Evolutionary conservation across 208 protist species (phyloP).

Genomic region (Histomonas meleagridis): DNA sequence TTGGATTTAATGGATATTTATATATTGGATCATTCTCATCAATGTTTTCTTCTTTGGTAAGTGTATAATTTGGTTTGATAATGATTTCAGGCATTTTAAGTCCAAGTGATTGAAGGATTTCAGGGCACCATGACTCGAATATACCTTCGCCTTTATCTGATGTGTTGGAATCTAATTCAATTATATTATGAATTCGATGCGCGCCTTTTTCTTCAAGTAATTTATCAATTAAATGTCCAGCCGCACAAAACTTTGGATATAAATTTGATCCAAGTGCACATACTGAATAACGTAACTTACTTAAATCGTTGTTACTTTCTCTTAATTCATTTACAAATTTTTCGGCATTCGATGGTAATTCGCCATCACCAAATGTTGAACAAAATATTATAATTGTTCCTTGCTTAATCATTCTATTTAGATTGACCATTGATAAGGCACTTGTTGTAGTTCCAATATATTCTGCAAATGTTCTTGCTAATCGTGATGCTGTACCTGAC

Average conservation of each 20-base stretch:
- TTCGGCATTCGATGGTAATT: background rate
- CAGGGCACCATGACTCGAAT: background rate
- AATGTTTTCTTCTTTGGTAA: background rate
- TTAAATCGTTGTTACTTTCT: background rate
- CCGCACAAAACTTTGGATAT: background rate
- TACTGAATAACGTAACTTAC: background rate
- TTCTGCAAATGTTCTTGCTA: background rate
- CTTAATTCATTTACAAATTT: background rate
- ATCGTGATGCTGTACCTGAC: background rate
- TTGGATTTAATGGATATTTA: background rate
- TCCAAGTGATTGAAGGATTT: background rate
- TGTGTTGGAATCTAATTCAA: background rate
- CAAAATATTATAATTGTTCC: background rate
- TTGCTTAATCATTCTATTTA: background rate
- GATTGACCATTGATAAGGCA: background rate
- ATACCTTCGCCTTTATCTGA: background rate
- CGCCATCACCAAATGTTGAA: slow-evolving; percentile 1
- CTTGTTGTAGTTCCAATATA: background rate
- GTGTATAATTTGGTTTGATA: background rate
- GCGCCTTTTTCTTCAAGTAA: background rate
- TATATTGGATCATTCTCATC: background rate
- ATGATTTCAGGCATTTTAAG: background rate
- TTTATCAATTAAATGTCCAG: background rate
- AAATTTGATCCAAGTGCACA: background rate
- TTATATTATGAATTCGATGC: background rate